These are phyloP conservation scores for Ophiostoma novo-ulmi DNA, from an alignment of 2,329 filamentous ascomycete species.

Conservation along the genomic window DNA sequence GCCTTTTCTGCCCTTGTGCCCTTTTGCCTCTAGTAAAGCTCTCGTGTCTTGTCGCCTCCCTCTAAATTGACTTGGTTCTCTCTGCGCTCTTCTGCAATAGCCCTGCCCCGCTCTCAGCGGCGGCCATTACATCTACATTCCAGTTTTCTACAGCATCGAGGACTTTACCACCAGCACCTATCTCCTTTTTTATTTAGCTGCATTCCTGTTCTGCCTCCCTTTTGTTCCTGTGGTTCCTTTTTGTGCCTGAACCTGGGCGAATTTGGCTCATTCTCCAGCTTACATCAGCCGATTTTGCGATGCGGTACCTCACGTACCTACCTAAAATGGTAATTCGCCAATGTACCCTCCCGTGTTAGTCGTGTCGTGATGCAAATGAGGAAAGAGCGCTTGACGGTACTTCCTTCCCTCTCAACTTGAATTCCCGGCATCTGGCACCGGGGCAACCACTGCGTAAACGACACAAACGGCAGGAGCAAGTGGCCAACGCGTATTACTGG, in stretches of 20 bases:
- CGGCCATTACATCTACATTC: conserved; percentile 18
- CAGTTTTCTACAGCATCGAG: conserved; percentile 11
- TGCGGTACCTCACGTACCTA: background rate
- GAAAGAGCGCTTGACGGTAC: conserved; percentile 21
- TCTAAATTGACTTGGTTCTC: background rate
- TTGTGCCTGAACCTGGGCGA: background rate
- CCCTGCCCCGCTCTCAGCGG: background rate
- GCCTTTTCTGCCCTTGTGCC: background rate
- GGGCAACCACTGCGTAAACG: conserved; percentile 23
- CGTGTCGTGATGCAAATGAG: conserved; percentile 11
- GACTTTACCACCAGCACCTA: background rate
- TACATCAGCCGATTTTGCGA: conserved; percentile 6
- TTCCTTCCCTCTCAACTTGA: conserved; percentile 21
- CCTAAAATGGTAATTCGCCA: background rate
- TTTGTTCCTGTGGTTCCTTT: background rate
- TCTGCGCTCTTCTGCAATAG: background rate
- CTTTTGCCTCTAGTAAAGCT: background rate
- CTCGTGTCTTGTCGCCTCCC: background rate
- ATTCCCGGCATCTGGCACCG: conserved; percentile 16
- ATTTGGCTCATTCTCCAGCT: background rate
- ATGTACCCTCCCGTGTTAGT: conserved; percentile 18
- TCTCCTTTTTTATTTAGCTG: conserved; percentile 19
- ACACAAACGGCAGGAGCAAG: conserved; percentile 22
- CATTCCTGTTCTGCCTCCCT: conserved; percentile 21
- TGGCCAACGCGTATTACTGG: conserved; percentile 19